Evolutionary conservation across 1,284 basidiomycete genomes (phyloP).

Genomic region (Anthracocystis walkeri): DNA sequence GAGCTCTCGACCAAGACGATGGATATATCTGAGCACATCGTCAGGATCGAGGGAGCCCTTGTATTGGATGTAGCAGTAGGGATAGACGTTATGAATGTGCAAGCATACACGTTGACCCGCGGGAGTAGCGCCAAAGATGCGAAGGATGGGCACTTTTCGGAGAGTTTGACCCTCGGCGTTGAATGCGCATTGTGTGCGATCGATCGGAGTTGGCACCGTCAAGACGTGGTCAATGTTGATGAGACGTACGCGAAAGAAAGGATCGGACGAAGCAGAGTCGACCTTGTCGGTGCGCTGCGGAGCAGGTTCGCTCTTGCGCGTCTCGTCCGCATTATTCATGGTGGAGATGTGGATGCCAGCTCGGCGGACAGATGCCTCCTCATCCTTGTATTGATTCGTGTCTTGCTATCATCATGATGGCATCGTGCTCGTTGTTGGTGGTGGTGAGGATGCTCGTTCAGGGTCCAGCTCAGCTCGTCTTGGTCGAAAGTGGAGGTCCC

Average conservation of each 20-base stretch:
- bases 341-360: not conserved
- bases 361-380: not conserved
- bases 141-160: constrained; percentile 79
- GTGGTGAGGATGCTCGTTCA: not conserved
- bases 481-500: constrained; percentile 4
- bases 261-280: constrained; percentile 23
- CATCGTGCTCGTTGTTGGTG: not conserved
- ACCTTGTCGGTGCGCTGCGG: constrained; percentile 27
- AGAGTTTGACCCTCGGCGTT: constrained; percentile 75
- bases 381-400: not conserved
- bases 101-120: constrained; percentile 83
- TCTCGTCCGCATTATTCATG: constrained; percentile 10
- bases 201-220: constrained; percentile 41
- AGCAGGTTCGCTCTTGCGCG: constrained; percentile 7
- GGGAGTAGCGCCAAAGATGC: constrained; percentile 88
- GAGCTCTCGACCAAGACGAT: constrained; percentile 77
- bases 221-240: constrained; percentile 65
- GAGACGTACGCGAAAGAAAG: constrained; percentile 62
- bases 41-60: constrained; percentile 67
- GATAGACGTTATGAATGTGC: constrained; percentile 81
- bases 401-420: not conserved
- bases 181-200: constrained; percentile 60
- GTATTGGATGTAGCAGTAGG: constrained; percentile 74
- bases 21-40: constrained; percentile 77
- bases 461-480: constrained; percentile 6